These are phyloP conservation scores for Hippophae gyantsensis DNA, from an alignment of 306 rosid species.

Conservation along the genomic window DNA sequence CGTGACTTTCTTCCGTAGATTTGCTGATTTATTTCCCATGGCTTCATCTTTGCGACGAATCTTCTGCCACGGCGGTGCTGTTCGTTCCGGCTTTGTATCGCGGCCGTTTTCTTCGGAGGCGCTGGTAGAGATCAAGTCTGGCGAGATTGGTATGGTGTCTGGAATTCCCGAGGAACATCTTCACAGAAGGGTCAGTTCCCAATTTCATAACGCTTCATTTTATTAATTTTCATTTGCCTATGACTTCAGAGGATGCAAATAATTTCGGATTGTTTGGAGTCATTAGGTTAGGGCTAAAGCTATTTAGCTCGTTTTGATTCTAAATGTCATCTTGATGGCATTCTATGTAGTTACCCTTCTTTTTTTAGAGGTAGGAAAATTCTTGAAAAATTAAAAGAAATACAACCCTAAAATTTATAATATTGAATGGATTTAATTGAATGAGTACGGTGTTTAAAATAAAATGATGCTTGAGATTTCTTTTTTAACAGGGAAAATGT, in stretches of 20 bases:
- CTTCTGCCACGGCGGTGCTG: constrained; percentile 36
- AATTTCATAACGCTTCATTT: constrained; percentile 1
- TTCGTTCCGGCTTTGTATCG: constrained; percentile 35
- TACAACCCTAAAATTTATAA: too few species aligned
- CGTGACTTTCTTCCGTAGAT: neutral
- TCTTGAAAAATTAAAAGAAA: too few species aligned
- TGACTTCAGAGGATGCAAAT: too few species aligned
- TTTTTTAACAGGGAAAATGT: too few species aligned
- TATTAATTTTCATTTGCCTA: neutral
- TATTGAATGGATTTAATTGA: too few species aligned
- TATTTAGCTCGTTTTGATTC: neutral
- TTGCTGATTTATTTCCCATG: constrained; percentile 36
- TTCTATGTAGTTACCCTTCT: neutral
- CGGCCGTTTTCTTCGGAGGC: constrained; percentile 54
- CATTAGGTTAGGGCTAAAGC: too few species aligned
- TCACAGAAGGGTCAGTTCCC: constrained; percentile 49
- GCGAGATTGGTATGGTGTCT: constrained; percentile 88
- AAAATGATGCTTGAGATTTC: too few species aligned
- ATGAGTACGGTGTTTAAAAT: too few species aligned
- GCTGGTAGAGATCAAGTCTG: constrained; percentile 54
- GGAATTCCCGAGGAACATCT: constrained; percentile 93
- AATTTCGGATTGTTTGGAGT: too few species aligned
- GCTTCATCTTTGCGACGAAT: constrained; percentile 54
- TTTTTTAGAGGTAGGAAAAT: neutral
- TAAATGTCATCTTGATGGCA: neutral